phyloP scores from a whole-genome alignment of 768 basidiomycete genomes.

The Phanerodontia chrysosporium region DNA sequence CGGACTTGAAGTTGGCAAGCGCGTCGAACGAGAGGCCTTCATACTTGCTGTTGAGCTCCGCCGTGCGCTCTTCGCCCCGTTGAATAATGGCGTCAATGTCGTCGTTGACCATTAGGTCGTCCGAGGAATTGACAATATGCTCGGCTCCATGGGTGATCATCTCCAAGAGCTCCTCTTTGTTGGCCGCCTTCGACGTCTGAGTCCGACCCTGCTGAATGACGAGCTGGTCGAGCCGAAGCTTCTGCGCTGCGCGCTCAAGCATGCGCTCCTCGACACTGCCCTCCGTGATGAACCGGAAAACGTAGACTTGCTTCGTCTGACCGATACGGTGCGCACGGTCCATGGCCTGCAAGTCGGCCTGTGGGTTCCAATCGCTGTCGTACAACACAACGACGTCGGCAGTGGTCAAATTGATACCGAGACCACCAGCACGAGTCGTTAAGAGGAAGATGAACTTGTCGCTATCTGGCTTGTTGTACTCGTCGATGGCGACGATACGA shows the following conservation, averaged over 20 bases:
- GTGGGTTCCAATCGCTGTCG: conserved; percentile 99
- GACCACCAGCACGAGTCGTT: conserved; percentile 93
- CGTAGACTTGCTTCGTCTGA: conserved; percentile 96
- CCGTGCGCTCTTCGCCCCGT: conserved; percentile 86
- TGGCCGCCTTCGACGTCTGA: conserved; percentile 77
- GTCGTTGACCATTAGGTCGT: conserved; percentile 79
- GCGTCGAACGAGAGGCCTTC: conserved; percentile 92
- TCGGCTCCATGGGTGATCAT: conserved; percentile 99
- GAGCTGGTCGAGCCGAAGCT: conserved; percentile 89
- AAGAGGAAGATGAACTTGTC: conserved; percentile 97
- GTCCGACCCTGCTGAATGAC: conserved; percentile 95
- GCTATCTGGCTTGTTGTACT: conserved; percentile 90
- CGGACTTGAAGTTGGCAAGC: conserved; percentile 94
- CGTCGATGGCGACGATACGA: conserved; percentile 92
- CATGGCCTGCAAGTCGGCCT: conserved; percentile 98
- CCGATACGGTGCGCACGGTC: conserved; percentile 96
- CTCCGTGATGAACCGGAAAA: conserved; percentile 95
- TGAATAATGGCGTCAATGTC: conserved; percentile 94
- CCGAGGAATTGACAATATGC: conserved; percentile 82
- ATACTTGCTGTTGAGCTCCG: conserved; percentile 86
- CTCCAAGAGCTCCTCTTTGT: conserved; percentile 93
- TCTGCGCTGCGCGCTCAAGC: conserved; percentile 92
- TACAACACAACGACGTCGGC: conserved; percentile 96
- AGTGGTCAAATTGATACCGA: conserved; percentile 93
- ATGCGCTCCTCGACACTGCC: conserved; percentile 95